These are phyloP conservation scores for Phlyctochytrium bullatum DNA, from an alignment of 192 early-diverging fungal genomes.

Conservation along the genomic window DNA sequence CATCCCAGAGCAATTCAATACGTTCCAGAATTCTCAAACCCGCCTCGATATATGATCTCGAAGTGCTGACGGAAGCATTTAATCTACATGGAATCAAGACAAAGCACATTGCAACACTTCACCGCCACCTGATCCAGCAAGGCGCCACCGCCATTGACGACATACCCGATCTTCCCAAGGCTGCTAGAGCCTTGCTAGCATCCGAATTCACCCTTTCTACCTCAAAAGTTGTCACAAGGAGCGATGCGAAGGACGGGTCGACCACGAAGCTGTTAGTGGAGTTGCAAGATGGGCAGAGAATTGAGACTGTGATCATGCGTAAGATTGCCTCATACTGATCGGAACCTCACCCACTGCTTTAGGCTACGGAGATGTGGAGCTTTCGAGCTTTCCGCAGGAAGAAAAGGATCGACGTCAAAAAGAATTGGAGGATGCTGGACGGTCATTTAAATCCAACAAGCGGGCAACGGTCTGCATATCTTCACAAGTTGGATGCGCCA, in stretches of 20 bases:
- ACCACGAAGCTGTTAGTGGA: constrained; percentile 58
- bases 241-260: constrained; percentile 45
- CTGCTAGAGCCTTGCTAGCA: constrained; percentile 36
- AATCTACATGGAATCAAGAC: constrained; percentile 26
- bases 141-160: constrained; percentile 20
- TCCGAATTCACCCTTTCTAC: constrained; percentile 44
- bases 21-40: constrained; percentile 1
- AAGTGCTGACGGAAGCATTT: constrained; percentile 36
- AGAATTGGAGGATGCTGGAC: constrained; percentile 31
- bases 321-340: background rate
- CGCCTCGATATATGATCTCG: constrained; percentile 7
- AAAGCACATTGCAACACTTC: constrained; percentile 34
- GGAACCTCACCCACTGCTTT: background rate
- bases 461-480: constrained; percentile 53
- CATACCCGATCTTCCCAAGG: constrained; percentile 45
- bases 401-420: constrained; percentile 33
- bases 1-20: background rate
- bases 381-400: constrained; percentile 42
- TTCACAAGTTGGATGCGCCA: constrained; percentile 55
- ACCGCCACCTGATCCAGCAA: constrained; percentile 39
- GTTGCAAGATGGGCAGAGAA: constrained; percentile 55
- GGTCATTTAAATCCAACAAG: constrained; percentile 43
- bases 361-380: constrained; percentile 45
- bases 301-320: constrained; percentile 59
- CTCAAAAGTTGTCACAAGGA: constrained; percentile 38